These are phyloP conservation scores for Didymella sp. DNA, from an alignment of 2,329 filamentous ascomycete genomes.

Conservation along the genomic window DNA sequence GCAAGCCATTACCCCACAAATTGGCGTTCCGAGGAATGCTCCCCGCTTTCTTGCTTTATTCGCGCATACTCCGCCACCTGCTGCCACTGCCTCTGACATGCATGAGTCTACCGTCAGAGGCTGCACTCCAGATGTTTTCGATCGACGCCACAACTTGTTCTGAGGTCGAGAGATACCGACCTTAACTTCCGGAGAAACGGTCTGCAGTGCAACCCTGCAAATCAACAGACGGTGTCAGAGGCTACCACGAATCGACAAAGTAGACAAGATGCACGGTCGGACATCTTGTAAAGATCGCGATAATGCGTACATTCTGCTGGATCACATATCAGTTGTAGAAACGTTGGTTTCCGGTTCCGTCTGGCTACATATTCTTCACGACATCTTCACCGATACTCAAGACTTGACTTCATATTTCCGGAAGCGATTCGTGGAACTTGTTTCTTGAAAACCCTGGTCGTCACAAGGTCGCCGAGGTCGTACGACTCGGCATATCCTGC, in stretches of 20 bases:
- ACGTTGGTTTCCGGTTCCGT: neutral
- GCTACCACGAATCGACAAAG: neutral
- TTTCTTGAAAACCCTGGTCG: neutral
- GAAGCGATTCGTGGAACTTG: conserved; percentile 4
- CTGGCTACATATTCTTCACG: neutral
- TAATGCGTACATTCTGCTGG: neutral
- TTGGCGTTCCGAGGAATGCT: conserved; percentile 40
- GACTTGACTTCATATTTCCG: neutral
- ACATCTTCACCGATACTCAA: neutral
- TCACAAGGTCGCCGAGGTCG: conserved; percentile 5
- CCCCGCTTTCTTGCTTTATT: conserved; percentile 47
- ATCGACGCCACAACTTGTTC: neutral
- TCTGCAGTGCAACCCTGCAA: neutral
- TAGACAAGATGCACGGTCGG: neutral
- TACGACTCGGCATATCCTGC: neutral
- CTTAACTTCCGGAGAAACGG: neutral
- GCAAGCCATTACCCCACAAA: conserved; percentile 49
- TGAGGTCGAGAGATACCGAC: neutral
- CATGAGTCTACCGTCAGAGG: conserved; percentile 32
- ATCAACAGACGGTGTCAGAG: neutral
- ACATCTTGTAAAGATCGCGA: neutral
- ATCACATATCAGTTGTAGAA: neutral
- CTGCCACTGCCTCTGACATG: conserved; percentile 43
- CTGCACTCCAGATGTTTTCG: conserved; percentile 9
- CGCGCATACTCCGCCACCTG: conserved; percentile 28